phyloP scores from a whole-genome alignment of 192 early-diverging fungal species.

The Phlyctochytrium planicorne region DNA sequence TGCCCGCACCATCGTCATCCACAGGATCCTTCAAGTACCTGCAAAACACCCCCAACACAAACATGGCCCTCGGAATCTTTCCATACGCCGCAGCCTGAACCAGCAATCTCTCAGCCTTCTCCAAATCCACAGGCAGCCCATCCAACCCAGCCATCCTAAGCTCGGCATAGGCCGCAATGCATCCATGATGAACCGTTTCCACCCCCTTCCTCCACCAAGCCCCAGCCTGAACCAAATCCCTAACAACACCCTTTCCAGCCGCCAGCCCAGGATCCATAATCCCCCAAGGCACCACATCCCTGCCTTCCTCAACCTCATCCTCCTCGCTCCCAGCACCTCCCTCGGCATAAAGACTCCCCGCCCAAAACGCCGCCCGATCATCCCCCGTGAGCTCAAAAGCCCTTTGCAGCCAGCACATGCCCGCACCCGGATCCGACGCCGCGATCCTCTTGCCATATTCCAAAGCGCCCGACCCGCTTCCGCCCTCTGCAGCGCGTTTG shows the following conservation, averaged over 20 bases:
- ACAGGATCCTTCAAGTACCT: background rate
- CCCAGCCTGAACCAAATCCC: background rate
- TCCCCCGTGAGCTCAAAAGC: background rate
- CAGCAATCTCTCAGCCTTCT: background rate
- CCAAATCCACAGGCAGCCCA: background rate
- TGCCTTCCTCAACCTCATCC: background rate
- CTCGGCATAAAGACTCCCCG: background rate
- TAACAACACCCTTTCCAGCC: background rate
- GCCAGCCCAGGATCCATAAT: background rate
- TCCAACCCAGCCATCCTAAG: background rate
- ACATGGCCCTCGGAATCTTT: background rate
- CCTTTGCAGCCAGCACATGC: background rate
- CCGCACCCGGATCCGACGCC: conserved; percentile 1
- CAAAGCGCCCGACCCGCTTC: background rate
- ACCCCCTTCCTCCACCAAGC: background rate
- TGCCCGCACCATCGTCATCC: background rate
- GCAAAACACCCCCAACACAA: background rate
- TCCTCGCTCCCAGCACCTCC: background rate
- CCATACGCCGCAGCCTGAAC: background rate
- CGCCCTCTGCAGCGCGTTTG: background rate
- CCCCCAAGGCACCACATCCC: background rate
- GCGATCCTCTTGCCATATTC: background rate
- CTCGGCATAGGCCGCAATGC: conserved; percentile 3
- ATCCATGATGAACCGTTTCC: background rate
- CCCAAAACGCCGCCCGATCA: background rate